phyloP scores from a whole-genome alignment of 2,329 filamentous ascomycete genomes.

The Arachnopeziza araneosa region DNA sequence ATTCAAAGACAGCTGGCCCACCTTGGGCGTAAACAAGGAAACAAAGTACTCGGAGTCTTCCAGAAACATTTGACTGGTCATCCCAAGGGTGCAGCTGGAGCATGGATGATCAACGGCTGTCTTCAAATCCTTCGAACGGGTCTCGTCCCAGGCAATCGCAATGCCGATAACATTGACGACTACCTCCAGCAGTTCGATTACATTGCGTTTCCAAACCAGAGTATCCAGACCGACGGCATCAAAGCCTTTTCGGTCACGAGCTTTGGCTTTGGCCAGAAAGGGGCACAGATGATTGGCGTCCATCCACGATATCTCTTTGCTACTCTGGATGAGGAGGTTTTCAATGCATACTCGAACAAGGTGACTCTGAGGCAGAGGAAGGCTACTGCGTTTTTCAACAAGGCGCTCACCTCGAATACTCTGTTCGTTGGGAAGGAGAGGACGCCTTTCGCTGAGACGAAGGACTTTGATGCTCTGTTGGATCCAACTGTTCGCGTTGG shows the following conservation, averaged over 20 bases:
- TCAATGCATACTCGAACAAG: constrained; percentile 56
- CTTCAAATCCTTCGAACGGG: constrained; percentile 88
- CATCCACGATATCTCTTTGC: constrained; percentile 93
- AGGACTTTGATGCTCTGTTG: too few species aligned
- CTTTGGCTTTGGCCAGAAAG: constrained; percentile 98
- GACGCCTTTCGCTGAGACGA: too few species aligned
- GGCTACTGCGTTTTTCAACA: too few species aligned
- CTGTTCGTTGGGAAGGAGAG: too few species aligned
- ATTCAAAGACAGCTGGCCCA: constrained; percentile 91
- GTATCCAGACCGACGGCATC: constrained; percentile 83
- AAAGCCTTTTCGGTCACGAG: constrained; percentile 97
- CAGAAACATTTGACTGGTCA: constrained; percentile 97
- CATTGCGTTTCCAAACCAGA: constrained; percentile 89
- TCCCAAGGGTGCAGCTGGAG: constrained; percentile 94
- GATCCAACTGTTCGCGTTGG: too few species aligned
- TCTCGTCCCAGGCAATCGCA: too few species aligned
- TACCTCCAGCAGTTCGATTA: constrained; percentile 93
- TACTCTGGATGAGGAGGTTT: constrained; percentile 75
- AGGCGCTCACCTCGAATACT: too few species aligned
- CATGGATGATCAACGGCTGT: constrained; percentile 98
- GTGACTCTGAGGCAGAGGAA: not conserved
- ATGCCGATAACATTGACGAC: too few species aligned
- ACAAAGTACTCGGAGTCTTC: constrained; percentile 90
- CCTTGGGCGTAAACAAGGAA: constrained; percentile 88
- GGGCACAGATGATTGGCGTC: constrained; percentile 88